Evolutionary conservation across 306 rosid species (phyloP), one percentile per base, ranked within the genome.

Genomic region (Cucumis hystrix): DNA sequence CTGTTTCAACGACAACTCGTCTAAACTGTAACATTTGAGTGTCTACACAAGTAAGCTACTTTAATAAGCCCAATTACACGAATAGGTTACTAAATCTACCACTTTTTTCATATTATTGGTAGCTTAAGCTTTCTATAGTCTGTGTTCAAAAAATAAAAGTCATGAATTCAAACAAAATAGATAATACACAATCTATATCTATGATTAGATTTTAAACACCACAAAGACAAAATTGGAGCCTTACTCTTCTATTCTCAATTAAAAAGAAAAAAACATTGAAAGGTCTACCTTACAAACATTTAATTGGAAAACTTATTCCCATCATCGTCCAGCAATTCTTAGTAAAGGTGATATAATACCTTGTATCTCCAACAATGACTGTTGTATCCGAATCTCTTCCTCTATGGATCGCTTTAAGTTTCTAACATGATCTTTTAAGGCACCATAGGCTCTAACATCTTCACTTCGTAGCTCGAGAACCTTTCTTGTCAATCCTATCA

Each of bases 301-400:
- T n/a, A 2, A 75, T 35, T 39, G 52, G 20, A 75, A 75, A 58
- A 20, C 33, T 13, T 21, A 7, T 25, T n/a, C 80, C 86, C 87
- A 91, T 86, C 93, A 83, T 80, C 91, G 89, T 74, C 89, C 97
- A 37, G 96, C 92, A 75, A 91, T 86, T 83, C 87, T 90, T 78
- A 95, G 62, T 78, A 95, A 71, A 58, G 97, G 99, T 68, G 97
- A 89, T 35, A 95, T 86, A 57, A 92, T 85, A 79, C 99, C 97
- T 78, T 88, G 96, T 69, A 95, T 89, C 88, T 92, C 93, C 59
- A 81, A 92, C 89, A 95, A 81, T 5, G 89, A 80, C 23, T 80
- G 87, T 70, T 92, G 99, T 83, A 89, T 79, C 67, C 84, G 83
- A 14, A 90, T 87, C 89, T 95, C 97, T 79, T 91, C 97, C 2